These are phyloP conservation scores for Prosopis cineraria DNA, from an alignment of 306 rosid species.

Conservation along the genomic window DNA sequence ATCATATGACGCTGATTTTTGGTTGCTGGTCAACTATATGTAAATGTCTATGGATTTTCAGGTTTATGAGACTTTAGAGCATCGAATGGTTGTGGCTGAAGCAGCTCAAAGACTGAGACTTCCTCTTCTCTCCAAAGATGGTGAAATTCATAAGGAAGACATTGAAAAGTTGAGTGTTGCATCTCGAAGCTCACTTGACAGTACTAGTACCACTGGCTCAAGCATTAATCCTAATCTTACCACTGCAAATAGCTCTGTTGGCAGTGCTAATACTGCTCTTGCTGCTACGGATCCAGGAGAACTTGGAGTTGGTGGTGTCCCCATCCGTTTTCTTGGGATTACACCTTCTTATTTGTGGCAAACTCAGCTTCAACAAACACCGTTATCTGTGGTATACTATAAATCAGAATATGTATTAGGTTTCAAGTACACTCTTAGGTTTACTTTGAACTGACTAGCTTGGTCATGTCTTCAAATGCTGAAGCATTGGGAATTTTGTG, in stretches of 20 bases:
- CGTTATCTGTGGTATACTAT: conserved; percentile 61
- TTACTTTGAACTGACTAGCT: conserved; percentile 18
- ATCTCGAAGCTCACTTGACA: conserved; percentile 74
- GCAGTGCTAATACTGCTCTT: conserved; percentile 46
- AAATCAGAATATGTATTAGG: conserved; percentile 25
- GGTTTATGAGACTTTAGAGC: conserved; percentile 90
- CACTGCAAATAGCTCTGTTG: conserved; percentile 55
- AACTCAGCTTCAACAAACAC: conserved; percentile 72
- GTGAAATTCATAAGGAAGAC: conserved; percentile 82
- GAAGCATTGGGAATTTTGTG: conserved; percentile 15
- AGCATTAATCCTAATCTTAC: conserved; percentile 66
- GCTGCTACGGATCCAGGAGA: conserved; percentile 57
- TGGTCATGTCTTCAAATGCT: conserved; percentile 28
- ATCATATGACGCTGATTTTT: background rate
- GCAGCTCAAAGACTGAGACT: conserved; percentile 91
- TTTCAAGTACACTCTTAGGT: conserved; percentile 8
- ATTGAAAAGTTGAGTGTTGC: conserved; percentile 76
- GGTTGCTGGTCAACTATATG: conserved; percentile 20
- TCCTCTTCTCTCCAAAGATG: conserved; percentile 91
- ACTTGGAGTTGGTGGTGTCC: conserved; percentile 87
- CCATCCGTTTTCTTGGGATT: conserved; percentile 84
- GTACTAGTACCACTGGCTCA: conserved; percentile 57
- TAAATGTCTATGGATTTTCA: conserved; percentile 38
- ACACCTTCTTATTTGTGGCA: conserved; percentile 89
- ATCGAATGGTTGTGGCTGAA: conserved; percentile 83